These are phyloP conservation scores for Ogataea glucozyma DNA, from an alignment of 805 yeast genomes.

Conservation along the genomic window DNA sequence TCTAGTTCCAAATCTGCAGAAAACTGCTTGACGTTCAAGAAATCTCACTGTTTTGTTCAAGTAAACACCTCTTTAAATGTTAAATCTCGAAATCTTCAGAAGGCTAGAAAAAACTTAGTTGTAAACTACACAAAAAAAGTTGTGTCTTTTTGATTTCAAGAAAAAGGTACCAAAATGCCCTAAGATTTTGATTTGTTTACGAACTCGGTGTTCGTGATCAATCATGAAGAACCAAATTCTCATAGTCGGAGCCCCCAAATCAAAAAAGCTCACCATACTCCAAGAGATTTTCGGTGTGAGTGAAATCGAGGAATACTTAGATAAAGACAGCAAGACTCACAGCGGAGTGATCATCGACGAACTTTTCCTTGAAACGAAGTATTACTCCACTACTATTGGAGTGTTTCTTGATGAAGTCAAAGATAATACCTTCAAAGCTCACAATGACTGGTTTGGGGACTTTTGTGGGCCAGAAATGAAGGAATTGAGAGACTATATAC, in stretches of 20 bases:
- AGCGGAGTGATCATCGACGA: conserved; percentile 30
- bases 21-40: no score
- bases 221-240: conserved; percentile 41
- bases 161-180: not conserved
- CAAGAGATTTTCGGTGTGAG: conserved; percentile 26
- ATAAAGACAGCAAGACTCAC: conserved; percentile 17
- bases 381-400: conserved; percentile 30
- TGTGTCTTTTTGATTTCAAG: not conserved
- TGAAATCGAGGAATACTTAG: conserved; percentile 25
- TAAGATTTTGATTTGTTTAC: no score
- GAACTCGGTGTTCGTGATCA: no score
- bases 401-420: conserved; percentile 34
- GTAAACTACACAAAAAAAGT: not conserved
- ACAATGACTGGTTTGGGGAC: conserved; percentile 44
- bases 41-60: not conserved
- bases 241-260: conserved; percentile 44
- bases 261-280: conserved; percentile 40
- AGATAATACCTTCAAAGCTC: conserved; percentile 15
- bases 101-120: not conserved
- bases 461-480: conserved; percentile 38
- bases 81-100: conserved; percentile 1
- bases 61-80: not conserved
- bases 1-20: not conserved
- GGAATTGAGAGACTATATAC: conserved; percentile 47
- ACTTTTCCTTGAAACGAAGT: conserved; percentile 25